A percentile compares a stretch with the other conserved stretches of the same genome.
Evolutionary conservation across 1,284 basidiomycete genomes (phyloP).

Genomic region (Mrakiaceae sp.): DNA sequence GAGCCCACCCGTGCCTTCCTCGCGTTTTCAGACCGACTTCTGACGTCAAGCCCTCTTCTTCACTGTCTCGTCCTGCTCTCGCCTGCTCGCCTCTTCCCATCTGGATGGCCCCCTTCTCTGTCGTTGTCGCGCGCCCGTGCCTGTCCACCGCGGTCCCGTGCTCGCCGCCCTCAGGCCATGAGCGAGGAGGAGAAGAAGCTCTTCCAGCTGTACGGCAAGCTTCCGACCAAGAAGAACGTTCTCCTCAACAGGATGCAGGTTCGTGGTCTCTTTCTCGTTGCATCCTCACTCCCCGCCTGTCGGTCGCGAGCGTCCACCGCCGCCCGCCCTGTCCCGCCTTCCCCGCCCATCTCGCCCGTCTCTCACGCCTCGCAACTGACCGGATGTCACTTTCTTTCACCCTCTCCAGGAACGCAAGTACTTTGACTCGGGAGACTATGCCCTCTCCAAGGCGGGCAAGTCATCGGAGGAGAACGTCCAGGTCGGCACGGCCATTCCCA

Average conservation of each 20-base stretch:
- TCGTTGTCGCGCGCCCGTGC: neutral
- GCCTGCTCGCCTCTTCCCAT: neutral
- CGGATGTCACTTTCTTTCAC: constrained; percentile 13
- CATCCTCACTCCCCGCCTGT: neutral
- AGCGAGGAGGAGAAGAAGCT: constrained; percentile 79
- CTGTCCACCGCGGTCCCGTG: neutral
- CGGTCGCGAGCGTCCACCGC: neutral
- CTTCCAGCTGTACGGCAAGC: constrained; percentile 78
- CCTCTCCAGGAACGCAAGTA: constrained; percentile 71
- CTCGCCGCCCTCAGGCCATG: constrained; percentile 48
- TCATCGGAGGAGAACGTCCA: constrained; percentile 67
- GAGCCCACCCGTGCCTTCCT: neutral
- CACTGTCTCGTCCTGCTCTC: neutral
- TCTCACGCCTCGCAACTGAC: neutral
- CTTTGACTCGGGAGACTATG: constrained; percentile 90
- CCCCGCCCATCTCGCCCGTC: neutral
- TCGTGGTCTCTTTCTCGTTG: constrained; percentile 21
- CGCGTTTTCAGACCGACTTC: neutral
- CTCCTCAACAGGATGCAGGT: constrained; percentile 84
- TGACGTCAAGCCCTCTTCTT: neutral
- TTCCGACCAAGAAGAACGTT: constrained; percentile 76
- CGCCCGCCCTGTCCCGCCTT: neutral
- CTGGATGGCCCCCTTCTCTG: neutral
- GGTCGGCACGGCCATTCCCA: constrained; percentile 72
- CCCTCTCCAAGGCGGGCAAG: constrained; percentile 77